Percentiles rank a stretch among this genome's conserved stretches.
Conservation (phyloP, 306 rosid species). For the Oemleria cerasiformis region DNA sequence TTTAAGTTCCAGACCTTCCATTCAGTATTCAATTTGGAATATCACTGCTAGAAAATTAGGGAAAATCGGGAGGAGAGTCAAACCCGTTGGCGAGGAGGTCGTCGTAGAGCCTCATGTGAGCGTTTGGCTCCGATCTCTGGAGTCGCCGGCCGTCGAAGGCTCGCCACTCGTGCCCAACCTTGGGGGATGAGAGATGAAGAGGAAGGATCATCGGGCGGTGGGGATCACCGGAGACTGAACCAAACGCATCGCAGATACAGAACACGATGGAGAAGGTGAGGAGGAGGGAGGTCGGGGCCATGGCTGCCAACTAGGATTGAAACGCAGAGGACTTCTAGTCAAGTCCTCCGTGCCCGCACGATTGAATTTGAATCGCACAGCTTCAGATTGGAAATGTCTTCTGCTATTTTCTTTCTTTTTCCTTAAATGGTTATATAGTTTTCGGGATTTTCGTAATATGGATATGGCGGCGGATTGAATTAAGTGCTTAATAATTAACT, state of each 20-base stretch:
- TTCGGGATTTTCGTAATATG: background rate
- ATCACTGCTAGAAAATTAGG: background rate
- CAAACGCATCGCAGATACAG: conserved; percentile 1
- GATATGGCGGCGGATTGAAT: background rate
- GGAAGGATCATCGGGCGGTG: conserved; percentile 45
- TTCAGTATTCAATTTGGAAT: conserved; percentile 1
- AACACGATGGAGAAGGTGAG: conserved; percentile 11
- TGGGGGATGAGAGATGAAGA: conserved; percentile 30
- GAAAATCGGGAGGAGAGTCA: background rate
- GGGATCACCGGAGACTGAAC: conserved; percentile 17
- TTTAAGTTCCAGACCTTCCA: background rate
- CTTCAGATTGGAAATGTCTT: background rate
- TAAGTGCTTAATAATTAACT: background rate
- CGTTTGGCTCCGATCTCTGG: conserved; percentile 31
- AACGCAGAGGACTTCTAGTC: conserved; percentile 28
- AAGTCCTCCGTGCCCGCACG: conserved; percentile 24
- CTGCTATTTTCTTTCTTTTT: background rate
- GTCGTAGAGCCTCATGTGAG: conserved; percentile 49
- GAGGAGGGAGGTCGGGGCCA: conserved; percentile 21
- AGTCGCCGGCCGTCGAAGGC: conserved; percentile 35
- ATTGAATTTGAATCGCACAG: background rate
- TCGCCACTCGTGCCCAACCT: conserved; percentile 18
- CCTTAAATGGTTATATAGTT: background rate
- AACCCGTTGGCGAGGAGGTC: conserved; percentile 50
- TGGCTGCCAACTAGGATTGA: conserved; percentile 9